Evolutionary conservation across 208 protist species (phyloP).

Genomic region (Wallacemonas sp.): DNA sequence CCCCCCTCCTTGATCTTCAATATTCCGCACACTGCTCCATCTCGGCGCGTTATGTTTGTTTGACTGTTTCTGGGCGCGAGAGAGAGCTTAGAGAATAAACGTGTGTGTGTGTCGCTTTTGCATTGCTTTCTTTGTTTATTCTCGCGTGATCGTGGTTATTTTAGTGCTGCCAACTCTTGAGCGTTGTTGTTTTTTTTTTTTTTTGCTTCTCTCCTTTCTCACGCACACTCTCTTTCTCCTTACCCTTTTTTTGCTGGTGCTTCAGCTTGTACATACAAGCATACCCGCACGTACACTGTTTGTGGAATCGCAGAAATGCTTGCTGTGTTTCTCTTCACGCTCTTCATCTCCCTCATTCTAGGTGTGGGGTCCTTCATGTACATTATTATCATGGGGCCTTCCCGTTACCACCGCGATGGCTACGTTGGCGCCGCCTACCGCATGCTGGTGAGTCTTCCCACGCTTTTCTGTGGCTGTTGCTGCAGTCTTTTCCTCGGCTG

Average conservation of each 20-base stretch:
- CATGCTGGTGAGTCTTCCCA: constrained; percentile 31
- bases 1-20: neutral
- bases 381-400: constrained; percentile 88
- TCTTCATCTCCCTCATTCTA: constrained; percentile 38
- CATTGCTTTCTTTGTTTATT: constrained; percentile 11
- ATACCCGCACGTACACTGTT: too few relatives aligned
- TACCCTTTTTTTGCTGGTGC: constrained; percentile 8
- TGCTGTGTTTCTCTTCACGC: constrained; percentile 28
- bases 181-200: constrained; percentile 14
- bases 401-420: constrained; percentile 85
- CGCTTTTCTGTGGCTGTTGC: constrained; percentile 40
- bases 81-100: too few relatives aligned
- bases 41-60: too few relatives aligned
- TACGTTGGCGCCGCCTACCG: constrained; percentile 66
- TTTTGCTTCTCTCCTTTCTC: neutral
- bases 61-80: too few relatives aligned
- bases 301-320: too few relatives aligned
- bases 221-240: neutral
- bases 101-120: neutral
- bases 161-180: constrained; percentile 9
- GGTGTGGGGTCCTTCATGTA: constrained; percentile 70
- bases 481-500: constrained; percentile 51
- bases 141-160: neutral
- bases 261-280: neutral
- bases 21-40: neutral